Evolutionary conservation across 176 grass and related monocot species (phyloP).

Genomic region (Oryza glumipatula): DNA sequence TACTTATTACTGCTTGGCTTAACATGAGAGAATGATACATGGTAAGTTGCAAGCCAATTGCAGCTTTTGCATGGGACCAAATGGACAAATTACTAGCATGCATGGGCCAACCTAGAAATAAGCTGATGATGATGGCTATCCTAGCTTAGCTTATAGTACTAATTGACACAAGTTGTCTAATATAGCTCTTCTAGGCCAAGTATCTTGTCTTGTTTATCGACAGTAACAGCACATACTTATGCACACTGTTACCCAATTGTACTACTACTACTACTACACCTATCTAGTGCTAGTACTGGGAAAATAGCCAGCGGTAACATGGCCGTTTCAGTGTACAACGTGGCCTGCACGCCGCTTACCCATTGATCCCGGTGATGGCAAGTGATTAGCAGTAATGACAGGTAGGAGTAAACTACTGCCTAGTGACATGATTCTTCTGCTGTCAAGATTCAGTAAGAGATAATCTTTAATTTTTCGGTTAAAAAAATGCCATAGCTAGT

Average conservation of each 20-base stretch:
- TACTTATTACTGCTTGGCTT: not conserved
- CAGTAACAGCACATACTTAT: no score
- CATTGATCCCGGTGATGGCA: not conserved
- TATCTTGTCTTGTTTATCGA: not conserved
- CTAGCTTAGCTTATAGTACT: not conserved
- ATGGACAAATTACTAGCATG: not conserved
- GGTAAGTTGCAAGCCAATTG: not conserved
- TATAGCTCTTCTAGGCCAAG: not conserved
- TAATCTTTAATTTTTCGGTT: not conserved
- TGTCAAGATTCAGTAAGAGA: not conserved
- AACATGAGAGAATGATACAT: not conserved
- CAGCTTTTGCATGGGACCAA: not conserved
- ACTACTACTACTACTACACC: not conserved
- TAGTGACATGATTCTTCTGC: not conserved
- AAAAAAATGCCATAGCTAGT: not conserved
- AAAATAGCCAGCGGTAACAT: not conserved
- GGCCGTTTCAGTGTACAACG: not conserved
- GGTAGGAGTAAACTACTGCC: not conserved
- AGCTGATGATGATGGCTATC: not conserved
- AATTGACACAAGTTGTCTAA: not conserved
- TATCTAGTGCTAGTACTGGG: not conserved
- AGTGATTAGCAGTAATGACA: not conserved
- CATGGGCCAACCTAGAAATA: not conserved
- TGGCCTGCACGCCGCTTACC: not conserved
- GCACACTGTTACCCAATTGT: not conserved